phyloP scores from a whole-genome alignment of 176 grass and related monocot genomes.

The Oryza meridionalis region DNA sequence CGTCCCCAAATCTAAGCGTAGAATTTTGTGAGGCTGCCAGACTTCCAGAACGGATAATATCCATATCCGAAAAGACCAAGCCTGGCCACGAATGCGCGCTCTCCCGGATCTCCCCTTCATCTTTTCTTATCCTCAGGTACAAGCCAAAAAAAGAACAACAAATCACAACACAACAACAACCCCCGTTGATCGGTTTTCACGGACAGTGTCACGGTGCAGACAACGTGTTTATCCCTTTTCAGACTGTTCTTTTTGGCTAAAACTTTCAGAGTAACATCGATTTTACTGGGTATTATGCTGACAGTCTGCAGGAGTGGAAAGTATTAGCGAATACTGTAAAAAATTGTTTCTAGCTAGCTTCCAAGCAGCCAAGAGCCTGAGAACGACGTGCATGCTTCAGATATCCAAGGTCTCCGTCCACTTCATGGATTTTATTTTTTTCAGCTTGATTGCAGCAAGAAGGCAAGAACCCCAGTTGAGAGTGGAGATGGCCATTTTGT shows the following conservation, averaged over 20 bases:
- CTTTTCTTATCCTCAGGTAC: slow-evolving; percentile 68
- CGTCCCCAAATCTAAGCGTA: not conserved
- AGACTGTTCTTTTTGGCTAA: not conserved
- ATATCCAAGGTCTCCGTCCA: slow-evolving; percentile 49
- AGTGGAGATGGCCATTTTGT: slow-evolving; percentile 28
- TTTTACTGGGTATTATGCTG: not conserved
- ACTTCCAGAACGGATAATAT: slow-evolving; percentile 64
- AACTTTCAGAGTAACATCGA: not conserved
- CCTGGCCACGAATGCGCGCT: slow-evolving; percentile 62
- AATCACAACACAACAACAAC: not conserved
- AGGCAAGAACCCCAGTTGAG: slow-evolving; percentile 35
- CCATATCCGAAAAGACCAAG: slow-evolving; percentile 67
- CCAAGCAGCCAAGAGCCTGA: slow-evolving; percentile 53
- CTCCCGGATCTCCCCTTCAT: slow-evolving; percentile 62
- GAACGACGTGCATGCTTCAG: slow-evolving; percentile 47
- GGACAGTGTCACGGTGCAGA: slow-evolving; percentile 1
- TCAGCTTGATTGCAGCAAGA: slow-evolving; percentile 23
- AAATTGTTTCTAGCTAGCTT: slow-evolving; percentile 34
- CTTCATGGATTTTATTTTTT: slow-evolving; percentile 36
- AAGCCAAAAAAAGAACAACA: slow-evolving; percentile 4
- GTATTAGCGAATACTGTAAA: not conserved
- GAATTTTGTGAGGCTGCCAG: slow-evolving; percentile 54
- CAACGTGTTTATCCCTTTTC: not conserved
- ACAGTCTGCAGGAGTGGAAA: not conserved
- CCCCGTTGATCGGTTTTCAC: slow-evolving; percentile 1